A percentile compares a stretch with the other conserved stretches of the same genome.
Conservation (phyloP, 116 monocot species). For the Dioscorea cayenensis region DNA sequence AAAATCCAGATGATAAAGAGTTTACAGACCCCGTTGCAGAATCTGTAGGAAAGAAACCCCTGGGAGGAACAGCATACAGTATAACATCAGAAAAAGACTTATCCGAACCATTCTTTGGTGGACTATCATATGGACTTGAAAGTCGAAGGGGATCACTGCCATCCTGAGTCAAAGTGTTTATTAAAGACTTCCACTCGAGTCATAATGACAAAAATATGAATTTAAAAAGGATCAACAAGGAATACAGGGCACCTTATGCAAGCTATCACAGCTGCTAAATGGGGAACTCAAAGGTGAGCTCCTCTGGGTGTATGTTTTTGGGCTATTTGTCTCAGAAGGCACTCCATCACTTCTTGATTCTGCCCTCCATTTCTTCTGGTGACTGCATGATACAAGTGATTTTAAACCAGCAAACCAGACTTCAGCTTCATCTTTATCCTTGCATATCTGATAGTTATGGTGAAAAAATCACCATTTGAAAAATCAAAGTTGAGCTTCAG, state of each 20-base stretch:
- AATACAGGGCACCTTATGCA: conserved; percentile 48
- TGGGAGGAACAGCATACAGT: conserved; percentile 57
- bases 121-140: conserved; percentile 81
- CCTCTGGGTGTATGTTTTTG: conserved; percentile 72
- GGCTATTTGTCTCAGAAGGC: conserved; percentile 77
- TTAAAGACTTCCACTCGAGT: not conserved
- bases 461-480: not conserved
- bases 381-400: conserved; percentile 79
- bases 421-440: conserved; percentile 99
- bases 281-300: conserved; percentile 95
- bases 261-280: conserved; percentile 64
- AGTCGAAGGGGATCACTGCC: conserved; percentile 46
- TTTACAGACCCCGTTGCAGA: conserved; percentile 63
- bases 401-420: conserved; percentile 98
- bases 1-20: conserved; percentile 72
- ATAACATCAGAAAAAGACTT: conserved; percentile 74
- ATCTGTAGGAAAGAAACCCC: conserved; percentile 62
- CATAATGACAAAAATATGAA: not conserved
- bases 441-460: conserved; percentile 68
- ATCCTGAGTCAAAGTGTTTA: conserved; percentile 43
- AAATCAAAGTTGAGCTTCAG: not conserved
- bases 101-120: conserved; percentile 74
- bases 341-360: conserved; percentile 86
- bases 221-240: conserved; percentile 2
- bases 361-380: conserved; percentile 71